Evolutionary conservation across 345 rosid species (phyloP).

Genomic region (Raphanus sativus): DNA sequence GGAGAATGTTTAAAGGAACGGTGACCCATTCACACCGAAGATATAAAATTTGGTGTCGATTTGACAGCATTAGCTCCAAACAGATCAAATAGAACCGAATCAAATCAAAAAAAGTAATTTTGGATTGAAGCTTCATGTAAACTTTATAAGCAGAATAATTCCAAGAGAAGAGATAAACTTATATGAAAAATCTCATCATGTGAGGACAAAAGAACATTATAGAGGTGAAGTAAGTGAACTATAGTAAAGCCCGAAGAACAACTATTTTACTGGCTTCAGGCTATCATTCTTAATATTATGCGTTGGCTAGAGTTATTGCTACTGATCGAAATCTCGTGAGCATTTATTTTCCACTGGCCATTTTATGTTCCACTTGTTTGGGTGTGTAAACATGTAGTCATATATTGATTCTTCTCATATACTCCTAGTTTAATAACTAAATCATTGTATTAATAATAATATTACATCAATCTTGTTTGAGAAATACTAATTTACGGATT

Average conservation of each 20-base stretch:
- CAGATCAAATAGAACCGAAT: background rate
- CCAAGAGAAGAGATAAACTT: background rate
- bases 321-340: constrained; percentile 29
- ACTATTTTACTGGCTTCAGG: background rate
- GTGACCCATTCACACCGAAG: background rate
- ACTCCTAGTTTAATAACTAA: too few species aligned
- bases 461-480: too few species aligned
- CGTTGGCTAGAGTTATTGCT: constrained; percentile 21
- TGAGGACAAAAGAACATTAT: background rate
- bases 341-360: constrained; percentile 2
- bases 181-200: background rate
- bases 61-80: background rate
- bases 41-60: background rate
- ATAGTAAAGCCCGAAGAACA: too few species aligned
- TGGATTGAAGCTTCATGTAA: background rate
- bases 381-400: background rate
- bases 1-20: background rate
- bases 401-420: background rate
- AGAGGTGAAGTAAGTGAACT: too few species aligned
- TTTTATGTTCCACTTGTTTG: constrained; percentile 6
- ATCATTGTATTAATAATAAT: too few species aligned
- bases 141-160: background rate
- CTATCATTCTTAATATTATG: constrained; percentile 27
- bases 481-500: background rate
- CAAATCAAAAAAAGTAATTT: background rate